Percentiles rank a stretch among this genome's conserved stretches.
These are phyloP conservation scores for Camellia granthamiana DNA, from an alignment of 148 eudicot species.

Conservation along the genomic window DNA sequence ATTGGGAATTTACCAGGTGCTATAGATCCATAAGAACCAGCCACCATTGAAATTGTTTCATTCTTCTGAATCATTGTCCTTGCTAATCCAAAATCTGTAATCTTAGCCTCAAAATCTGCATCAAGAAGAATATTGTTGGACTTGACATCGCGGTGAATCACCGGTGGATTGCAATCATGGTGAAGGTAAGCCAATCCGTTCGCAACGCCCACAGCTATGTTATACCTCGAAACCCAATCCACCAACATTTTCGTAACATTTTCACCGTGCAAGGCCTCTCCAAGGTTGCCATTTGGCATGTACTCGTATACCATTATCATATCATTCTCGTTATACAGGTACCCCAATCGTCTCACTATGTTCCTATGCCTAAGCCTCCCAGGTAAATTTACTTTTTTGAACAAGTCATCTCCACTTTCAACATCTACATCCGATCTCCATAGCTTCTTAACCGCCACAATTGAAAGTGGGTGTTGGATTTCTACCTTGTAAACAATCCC, in stretches of 20 bases:
- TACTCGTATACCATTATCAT: constrained; percentile 88
- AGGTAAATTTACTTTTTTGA: constrained; percentile 64
- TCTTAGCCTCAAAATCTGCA: constrained; percentile 69
- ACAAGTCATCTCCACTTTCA: constrained; percentile 61
- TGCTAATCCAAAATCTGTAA: constrained; percentile 93
- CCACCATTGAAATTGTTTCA: constrained; percentile 82
- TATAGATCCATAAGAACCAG: constrained; percentile 94
- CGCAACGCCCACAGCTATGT: constrained; percentile 83
- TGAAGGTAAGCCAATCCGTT: constrained; percentile 91
- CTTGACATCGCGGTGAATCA: constrained; percentile 87
- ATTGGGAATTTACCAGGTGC: constrained; percentile 71
- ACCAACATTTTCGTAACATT: constrained; percentile 54
- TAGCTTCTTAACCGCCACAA: constrained; percentile 87
- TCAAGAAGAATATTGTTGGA: constrained; percentile 87
- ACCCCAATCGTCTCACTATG: constrained; percentile 74
- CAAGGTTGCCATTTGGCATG: constrained; percentile 87
- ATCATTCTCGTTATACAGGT: constrained; percentile 61
- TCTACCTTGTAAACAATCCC: constrained; percentile 89
- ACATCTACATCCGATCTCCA: constrained; percentile 62
- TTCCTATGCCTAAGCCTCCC: constrained; percentile 85
- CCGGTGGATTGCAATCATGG: constrained; percentile 82
- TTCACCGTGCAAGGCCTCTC: constrained; percentile 72
- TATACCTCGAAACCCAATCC: constrained; percentile 89
- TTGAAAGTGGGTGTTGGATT: constrained; percentile 37
- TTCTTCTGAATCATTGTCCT: constrained; percentile 67